Conservation (phyloP, 768 basidiomycete genomes). For the Boletus tomentosulus region DNA sequence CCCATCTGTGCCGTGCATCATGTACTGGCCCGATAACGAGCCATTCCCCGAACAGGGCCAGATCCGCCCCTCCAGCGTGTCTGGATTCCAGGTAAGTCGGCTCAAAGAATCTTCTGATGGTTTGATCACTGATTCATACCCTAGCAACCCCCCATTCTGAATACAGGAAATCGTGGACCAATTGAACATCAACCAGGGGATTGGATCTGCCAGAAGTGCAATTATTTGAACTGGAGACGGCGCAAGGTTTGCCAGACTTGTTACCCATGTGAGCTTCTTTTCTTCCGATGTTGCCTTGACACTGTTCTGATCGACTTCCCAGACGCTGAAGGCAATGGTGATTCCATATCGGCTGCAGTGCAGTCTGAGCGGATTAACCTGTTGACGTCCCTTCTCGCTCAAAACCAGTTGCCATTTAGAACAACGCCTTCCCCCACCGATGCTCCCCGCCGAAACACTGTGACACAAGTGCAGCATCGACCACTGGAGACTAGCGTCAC, state of each 20-base stretch:
- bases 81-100: slow-evolving; percentile 49
- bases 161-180: slow-evolving; percentile 84
- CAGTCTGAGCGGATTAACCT: slow-evolving; percentile 82
- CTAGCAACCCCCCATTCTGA: slow-evolving; percentile 81
- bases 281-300: slow-evolving; percentile 7
- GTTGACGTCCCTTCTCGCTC: slow-evolving; percentile 67
- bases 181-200: slow-evolving; percentile 83
- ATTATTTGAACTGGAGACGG: slow-evolving; percentile 84
- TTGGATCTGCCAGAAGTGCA: slow-evolving; percentile 82
- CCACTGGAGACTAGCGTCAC: slow-evolving; percentile 35
- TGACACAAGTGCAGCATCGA: slow-evolving; percentile 43
- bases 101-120: background rate
- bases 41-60: slow-evolving; percentile 77
- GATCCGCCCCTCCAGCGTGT: slow-evolving; percentile 57
- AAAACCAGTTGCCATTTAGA: slow-evolving; percentile 40
- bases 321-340: slow-evolving; percentile 88
- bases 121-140: background rate
- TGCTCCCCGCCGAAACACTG: slow-evolving; percentile 39
- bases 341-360: slow-evolving; percentile 80
- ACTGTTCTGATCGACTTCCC: slow-evolving; percentile 7
- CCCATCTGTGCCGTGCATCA: slow-evolving; percentile 68
- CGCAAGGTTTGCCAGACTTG: slow-evolving; percentile 90
- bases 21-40: slow-evolving; percentile 93
- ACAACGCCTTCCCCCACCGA: slow-evolving; percentile 15
- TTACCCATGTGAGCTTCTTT: slow-evolving; percentile 60